Conservation (phyloP, 129 eudicot species). For the Cynara cardunculus region DNA sequence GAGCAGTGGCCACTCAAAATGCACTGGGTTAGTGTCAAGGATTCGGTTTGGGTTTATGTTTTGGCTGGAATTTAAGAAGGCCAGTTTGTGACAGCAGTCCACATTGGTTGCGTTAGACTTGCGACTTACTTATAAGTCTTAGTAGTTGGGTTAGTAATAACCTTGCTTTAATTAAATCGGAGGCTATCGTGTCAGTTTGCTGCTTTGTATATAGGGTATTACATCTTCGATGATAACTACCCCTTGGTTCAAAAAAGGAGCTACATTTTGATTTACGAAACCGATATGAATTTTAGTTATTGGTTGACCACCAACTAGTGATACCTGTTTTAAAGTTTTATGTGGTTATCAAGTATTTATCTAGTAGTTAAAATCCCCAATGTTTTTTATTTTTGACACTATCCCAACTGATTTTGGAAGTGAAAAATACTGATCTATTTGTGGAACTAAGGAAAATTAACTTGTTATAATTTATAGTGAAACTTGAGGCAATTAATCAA, state of each 20-base stretch:
- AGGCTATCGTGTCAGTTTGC: neutral
- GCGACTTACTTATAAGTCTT: neutral
- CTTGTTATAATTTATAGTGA: neutral
- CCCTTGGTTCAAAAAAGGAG: neutral
- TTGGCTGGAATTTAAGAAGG: neutral
- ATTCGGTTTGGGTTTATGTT: neutral
- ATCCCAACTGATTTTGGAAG: neutral
- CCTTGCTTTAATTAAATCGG: neutral
- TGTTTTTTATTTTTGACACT: neutral
- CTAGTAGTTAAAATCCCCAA: neutral
- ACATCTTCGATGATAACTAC: neutral
- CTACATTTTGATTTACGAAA: constrained; percentile 2
- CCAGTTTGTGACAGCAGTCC: neutral
- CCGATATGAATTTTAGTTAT: neutral
- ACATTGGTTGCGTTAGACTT: neutral
- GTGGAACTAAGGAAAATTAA: neutral
- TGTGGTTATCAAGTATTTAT: neutral
- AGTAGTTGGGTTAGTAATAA: too few relatives aligned
- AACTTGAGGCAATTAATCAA: neutral
- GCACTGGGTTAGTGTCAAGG: neutral
- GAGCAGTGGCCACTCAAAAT: neutral
- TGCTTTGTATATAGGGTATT: neutral
- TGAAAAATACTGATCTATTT: neutral
- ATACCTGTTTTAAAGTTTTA: neutral
- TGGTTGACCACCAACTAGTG: neutral